Percentiles rank a stretch among this genome's conserved stretches.
Conservation (phyloP, 2,329 filamentous ascomycete genomes). For the Myriosclerotinia curreyana region DNA sequence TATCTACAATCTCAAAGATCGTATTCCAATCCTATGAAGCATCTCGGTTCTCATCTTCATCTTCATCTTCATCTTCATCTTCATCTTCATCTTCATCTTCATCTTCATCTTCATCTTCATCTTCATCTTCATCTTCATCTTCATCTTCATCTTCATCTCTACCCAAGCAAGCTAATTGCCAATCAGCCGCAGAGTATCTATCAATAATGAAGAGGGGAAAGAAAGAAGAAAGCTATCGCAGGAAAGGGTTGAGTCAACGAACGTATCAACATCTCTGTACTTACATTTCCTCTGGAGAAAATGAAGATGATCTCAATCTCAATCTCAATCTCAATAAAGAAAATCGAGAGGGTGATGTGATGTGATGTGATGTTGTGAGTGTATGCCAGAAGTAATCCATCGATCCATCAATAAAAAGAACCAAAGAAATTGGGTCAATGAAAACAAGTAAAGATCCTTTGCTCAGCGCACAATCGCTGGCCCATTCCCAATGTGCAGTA, state of each 20-base stretch:
- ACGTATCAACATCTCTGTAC: background rate
- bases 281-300: conserved; percentile 1
- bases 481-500: conserved; percentile 5
- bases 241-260: background rate
- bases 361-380: conserved; percentile 3
- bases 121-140: too few relatives aligned
- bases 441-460: background rate
- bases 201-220: background rate
- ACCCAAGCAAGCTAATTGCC: background rate
- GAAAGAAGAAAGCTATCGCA: background rate
- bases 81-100: too few relatives aligned
- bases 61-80: too few relatives aligned
- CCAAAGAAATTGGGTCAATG: background rate
- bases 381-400: background rate
- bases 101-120: too few relatives aligned
- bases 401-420: background rate
- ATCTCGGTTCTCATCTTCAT: background rate
- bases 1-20: background rate
- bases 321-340: background rate
- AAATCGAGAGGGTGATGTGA: background rate
- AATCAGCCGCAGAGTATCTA: background rate
- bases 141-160: too few relatives aligned
- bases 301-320: conserved; percentile 14
- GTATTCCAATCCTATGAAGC: background rate
- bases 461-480: background rate